Conservation (phyloP, 2,329 filamentous ascomycete genomes). For the Sclerotinia minor region DNA sequence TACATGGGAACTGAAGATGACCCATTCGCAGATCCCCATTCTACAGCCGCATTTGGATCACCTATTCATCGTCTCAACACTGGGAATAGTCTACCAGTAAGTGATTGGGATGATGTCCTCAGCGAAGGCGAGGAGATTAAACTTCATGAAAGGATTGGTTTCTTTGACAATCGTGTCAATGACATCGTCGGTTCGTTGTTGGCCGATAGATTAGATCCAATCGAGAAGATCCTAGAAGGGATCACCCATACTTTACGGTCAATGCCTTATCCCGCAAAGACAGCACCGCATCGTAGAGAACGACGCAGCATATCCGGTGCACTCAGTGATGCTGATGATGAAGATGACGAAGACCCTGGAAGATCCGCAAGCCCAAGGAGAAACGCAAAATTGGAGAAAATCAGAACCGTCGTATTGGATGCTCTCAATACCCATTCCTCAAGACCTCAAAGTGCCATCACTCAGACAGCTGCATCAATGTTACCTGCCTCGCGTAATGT, state of each 20-base stretch:
- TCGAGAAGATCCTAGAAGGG: slow-evolving; percentile 74
- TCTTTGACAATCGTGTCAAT: slow-evolving; percentile 91
- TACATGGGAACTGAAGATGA: slow-evolving; percentile 47
- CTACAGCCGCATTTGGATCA: slow-evolving; percentile 51
- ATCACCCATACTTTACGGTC: slow-evolving; percentile 71
- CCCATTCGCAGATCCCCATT: slow-evolving; percentile 38
- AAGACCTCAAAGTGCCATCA: slow-evolving; percentile 40
- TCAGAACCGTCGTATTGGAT: slow-evolving; percentile 71
- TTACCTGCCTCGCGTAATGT: slow-evolving; percentile 49
- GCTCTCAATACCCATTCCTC: slow-evolving; percentile 63
- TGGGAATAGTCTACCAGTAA: slow-evolving; percentile 65
- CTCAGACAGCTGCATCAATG: slow-evolving; percentile 34
- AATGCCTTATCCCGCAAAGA: slow-evolving; percentile 51
- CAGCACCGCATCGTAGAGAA: slow-evolving; percentile 57
- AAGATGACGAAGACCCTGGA: slow-evolving; percentile 66
- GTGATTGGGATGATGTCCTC: slow-evolving; percentile 90
- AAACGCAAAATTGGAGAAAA: slow-evolving; percentile 80
- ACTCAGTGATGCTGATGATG: slow-evolving; percentile 85
- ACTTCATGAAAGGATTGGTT: slow-evolving; percentile 75
- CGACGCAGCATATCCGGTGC: slow-evolving; percentile 71
- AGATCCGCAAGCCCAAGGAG: slow-evolving; percentile 75
- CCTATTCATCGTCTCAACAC: slow-evolving; percentile 64
- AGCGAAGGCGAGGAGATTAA: slow-evolving; percentile 82
- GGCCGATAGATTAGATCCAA: slow-evolving; percentile 72
- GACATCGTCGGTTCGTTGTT: slow-evolving; percentile 78